A percentile compares a stretch with the other conserved stretches of the same genome.
Conservation (phyloP, 805 yeast genomes). For the Kodamaea restingae region DNA sequence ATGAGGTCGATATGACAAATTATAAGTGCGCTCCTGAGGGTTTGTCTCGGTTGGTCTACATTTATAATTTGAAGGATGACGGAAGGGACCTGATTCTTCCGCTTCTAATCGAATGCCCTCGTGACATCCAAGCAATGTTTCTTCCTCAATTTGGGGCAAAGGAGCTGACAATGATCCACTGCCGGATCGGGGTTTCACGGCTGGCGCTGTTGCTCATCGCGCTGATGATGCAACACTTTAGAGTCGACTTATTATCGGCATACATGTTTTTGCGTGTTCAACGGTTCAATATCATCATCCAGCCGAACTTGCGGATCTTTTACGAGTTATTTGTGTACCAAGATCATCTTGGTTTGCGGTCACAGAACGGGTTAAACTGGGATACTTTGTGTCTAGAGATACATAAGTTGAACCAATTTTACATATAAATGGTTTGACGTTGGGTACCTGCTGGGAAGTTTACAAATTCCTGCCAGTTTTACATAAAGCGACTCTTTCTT, state of each 20-base stretch:
- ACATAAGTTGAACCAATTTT: constrained; percentile 24
- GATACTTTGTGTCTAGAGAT: constrained; percentile 28
- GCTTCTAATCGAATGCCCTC: constrained; percentile 28
- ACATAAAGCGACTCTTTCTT: too few species aligned
- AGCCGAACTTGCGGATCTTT: constrained; percentile 38
- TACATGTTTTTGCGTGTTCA: constrained; percentile 36
- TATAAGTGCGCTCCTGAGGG: constrained; percentile 9
- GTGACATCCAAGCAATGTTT: constrained; percentile 25
- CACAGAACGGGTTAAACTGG: constrained; percentile 21
- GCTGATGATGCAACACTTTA: constrained; percentile 31
- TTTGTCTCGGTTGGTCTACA: constrained; percentile 18
- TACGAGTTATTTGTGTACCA: constrained; percentile 34
- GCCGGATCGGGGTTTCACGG: constrained; percentile 41
- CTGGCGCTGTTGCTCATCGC: constrained; percentile 42
- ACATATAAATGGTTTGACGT: too few species aligned
- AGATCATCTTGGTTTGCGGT: constrained; percentile 17
- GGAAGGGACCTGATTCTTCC: constrained; percentile 33
- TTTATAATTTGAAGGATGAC: constrained; percentile 35
- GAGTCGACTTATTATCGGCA: constrained; percentile 29
- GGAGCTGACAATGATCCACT: constrained; percentile 28
- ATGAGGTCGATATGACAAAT: constrained; percentile 16
- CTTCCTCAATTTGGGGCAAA: constrained; percentile 13
- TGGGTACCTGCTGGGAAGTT: too few species aligned
- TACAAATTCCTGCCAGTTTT: too few species aligned
- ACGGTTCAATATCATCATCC: constrained; percentile 39